Conservation (phyloP, 1,284 basidiomycete genomes). For the Abortiporus biennis region DNA sequence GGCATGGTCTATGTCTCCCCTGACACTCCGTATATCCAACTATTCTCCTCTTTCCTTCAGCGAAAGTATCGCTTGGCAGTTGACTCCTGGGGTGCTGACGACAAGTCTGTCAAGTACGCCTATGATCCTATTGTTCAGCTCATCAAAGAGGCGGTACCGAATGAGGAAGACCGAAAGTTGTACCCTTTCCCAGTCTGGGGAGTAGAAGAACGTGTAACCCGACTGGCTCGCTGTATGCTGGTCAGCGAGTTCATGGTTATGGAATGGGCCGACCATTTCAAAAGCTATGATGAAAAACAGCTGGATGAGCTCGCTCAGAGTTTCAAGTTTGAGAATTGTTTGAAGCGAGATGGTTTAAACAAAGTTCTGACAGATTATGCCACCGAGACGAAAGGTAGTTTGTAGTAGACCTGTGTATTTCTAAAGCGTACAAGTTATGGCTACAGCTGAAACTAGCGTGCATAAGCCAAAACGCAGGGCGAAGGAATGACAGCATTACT, state of each 20-base stretch:
- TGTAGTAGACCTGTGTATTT: no score
- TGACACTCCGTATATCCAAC: slow-evolving; percentile 64
- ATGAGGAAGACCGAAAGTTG: slow-evolving; percentile 32
- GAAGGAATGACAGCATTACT: no score
- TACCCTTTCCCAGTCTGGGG: slow-evolving; percentile 50
- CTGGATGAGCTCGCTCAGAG: slow-evolving; percentile 55
- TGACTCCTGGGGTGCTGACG: slow-evolving; percentile 63
- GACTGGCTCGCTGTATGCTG: slow-evolving; percentile 56
- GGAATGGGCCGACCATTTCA: slow-evolving; percentile 63
- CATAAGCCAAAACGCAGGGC: no score
- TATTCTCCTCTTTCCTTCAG: slow-evolving; percentile 54
- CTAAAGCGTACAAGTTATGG: not conserved
- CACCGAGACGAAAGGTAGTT: slow-evolving; percentile 1
- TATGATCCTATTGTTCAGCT: slow-evolving; percentile 55
- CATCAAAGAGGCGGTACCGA: slow-evolving; percentile 39
- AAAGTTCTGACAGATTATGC: slow-evolving; percentile 37
- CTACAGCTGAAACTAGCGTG: no score
- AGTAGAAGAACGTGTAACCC: slow-evolving; percentile 36
- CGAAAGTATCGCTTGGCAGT: slow-evolving; percentile 59
- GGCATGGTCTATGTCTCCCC: slow-evolving; percentile 72
- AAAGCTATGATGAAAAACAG: slow-evolving; percentile 46
- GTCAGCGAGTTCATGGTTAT: slow-evolving; percentile 57
- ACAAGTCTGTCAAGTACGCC: slow-evolving; percentile 36
- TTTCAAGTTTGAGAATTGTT: slow-evolving; percentile 55
- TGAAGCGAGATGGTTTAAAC: slow-evolving; percentile 42